Evolutionary conservation across 2,329 filamentous ascomycete genomes (phyloP).

Genomic region (Corynespora cassiicola): DNA sequence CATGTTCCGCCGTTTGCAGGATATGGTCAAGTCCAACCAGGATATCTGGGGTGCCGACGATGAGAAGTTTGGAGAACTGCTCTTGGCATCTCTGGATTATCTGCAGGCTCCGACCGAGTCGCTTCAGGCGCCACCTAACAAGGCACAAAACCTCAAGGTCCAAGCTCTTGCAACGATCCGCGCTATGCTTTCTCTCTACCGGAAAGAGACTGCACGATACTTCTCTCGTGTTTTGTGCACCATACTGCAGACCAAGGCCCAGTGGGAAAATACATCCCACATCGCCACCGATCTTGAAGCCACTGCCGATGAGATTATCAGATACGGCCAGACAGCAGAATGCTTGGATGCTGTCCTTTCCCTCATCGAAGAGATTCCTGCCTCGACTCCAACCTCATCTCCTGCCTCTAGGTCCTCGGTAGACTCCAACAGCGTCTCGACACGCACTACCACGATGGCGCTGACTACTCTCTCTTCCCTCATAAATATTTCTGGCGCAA

Average conservation of each 20-base stretch:
- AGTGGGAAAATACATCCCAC: conserved; percentile 72
- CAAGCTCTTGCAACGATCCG: conserved; percentile 78
- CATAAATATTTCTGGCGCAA: conserved; percentile 40
- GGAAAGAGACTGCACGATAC: conserved; percentile 70
- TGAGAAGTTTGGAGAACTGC: conserved; percentile 72
- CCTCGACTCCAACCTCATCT: conserved; percentile 31
- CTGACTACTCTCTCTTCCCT: conserved; percentile 47
- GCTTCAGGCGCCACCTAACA: conserved; percentile 63
- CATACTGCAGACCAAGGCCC: conserved; percentile 68
- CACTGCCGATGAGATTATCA: conserved; percentile 74
- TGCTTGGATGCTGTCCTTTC: conserved; percentile 46
- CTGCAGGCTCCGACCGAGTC: conserved; percentile 64
- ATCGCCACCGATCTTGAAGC: conserved; percentile 77
- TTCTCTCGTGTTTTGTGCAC: conserved; percentile 72
- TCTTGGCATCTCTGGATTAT: conserved; percentile 74
- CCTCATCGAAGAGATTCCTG: conserved; percentile 40
- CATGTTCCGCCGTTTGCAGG: conserved; percentile 79
- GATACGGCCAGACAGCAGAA: conserved; percentile 68
- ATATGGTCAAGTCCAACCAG: conserved; percentile 70
- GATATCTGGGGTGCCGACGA: conserved; percentile 70
- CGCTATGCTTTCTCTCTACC: conserved; percentile 72
- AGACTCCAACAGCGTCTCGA: conserved; percentile 22
- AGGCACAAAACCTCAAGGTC: conserved; percentile 74
- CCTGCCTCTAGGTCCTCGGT: conserved; percentile 43
- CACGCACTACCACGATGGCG: conserved; percentile 46